Evolutionary conservation across 2,329 filamentous ascomycete species (phyloP), one percentile per base, ranked within the genome.

Genomic region (Ceratocystis colombiana): DNA sequence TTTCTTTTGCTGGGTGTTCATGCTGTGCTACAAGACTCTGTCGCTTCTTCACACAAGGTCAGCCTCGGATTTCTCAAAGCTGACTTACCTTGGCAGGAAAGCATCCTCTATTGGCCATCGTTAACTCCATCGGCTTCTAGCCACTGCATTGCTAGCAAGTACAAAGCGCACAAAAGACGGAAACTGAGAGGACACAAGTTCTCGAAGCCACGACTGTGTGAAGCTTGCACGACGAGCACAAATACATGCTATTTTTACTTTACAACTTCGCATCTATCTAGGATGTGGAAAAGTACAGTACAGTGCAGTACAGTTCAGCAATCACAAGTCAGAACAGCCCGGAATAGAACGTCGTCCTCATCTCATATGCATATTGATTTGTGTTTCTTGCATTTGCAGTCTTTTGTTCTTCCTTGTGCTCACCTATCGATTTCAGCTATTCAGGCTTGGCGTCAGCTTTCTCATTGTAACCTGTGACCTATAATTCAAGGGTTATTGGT

Each of bases 41-140:
- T 62, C 37, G 61, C 61, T 62, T 62, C 61, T 46, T 62, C 61
- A 62, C 20, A 62, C 61, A 62, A 45, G 25, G 61, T 33, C 53
- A 57, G 53, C 53, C 53, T 57, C 53, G 28, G 6, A 28, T 57
- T 57, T 28, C 30, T 5, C 25, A 30, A 30, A 57, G 22, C 22
- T 30, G 28, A 57, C 53, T 15, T 22, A 22, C 22, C 46, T 22
- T 50, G 10, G n/a, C 8, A 41, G 37, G 37, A 41, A 41, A 41
- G 37, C 2, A n/a, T 20, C 46, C 46, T 22, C n/a, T 20, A 50
- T 50, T 50, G 46, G 46, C 10, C 22, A 20, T 25, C 20, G 46
- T 50, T 50, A 25, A 50, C 8, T 50, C 17, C 22, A 20, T n/a
- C 22, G 10, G 22, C 46, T 12, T 50, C 46, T 50, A 20, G 46